phyloP scores from a whole-genome alignment of 2,329 filamentous ascomycete genomes.

The Eurotiales sp. region DNA sequence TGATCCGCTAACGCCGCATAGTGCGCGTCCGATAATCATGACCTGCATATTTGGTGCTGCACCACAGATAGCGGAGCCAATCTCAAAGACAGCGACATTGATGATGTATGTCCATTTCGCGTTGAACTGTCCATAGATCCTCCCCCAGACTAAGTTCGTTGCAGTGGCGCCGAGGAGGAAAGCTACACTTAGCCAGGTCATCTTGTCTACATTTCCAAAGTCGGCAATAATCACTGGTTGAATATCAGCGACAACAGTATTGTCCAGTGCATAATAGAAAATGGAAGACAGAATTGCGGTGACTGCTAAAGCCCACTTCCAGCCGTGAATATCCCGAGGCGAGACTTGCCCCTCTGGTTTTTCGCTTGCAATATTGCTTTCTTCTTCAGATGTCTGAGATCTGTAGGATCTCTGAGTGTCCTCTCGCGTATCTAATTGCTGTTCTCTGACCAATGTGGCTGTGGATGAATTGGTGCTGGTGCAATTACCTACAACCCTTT shows the following conservation, averaged over 20 bases:
- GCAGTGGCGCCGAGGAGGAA: conserved; percentile 37
- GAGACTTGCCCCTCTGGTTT: neutral
- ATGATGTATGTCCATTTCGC: neutral
- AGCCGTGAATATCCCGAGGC: neutral
- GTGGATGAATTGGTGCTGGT: neutral
- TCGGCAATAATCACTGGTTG: conserved; percentile 39
- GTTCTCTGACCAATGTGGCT: neutral
- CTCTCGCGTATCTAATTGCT: neutral
- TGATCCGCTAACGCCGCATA: conserved; percentile 31
- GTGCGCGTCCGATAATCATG: conserved; percentile 43
- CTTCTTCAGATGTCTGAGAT: neutral
- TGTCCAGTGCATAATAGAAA: conserved; percentile 27
- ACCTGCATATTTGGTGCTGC: conserved; percentile 43
- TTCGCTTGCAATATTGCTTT: neutral
- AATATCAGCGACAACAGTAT: conserved; percentile 47
- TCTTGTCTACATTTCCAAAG: conserved; percentile 35
- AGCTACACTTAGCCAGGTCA: conserved; percentile 39
- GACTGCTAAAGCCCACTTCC: neutral
- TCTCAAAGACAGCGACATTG: conserved; percentile 21
- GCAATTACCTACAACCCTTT: neutral
- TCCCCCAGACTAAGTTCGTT: neutral
- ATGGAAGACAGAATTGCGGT: neutral
- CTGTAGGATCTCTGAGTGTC: neutral
- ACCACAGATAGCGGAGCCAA: conserved; percentile 39
- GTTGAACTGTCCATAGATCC: neutral